Base-by-base conservation (phyloP, 345 rosid genomes). In the Populus deltoides region DNA sequence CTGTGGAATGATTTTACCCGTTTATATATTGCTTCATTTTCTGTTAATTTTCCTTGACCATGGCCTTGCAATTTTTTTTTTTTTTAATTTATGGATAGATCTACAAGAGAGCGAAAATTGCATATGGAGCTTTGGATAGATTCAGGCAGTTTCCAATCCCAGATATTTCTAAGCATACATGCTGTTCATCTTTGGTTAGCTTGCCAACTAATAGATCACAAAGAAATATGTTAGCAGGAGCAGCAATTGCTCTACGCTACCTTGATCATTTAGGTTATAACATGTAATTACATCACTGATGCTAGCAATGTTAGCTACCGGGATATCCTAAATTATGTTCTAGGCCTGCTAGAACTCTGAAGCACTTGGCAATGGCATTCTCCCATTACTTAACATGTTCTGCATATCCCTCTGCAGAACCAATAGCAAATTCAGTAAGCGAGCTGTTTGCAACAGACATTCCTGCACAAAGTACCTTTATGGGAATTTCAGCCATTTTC, bases 371-470 rank as follows among this genome's bases (percentile, higher is more conserved):
- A 24, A 78, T 85, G 22, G 77, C 74, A 24, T 79, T 85, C 70
- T 88, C 89, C 91, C 89, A 89, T 75, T 84, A 87, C 71, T 79
- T 83, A 75, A 92, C 78, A 66, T 93, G 86, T 80, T 86, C 86
- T 1, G 81, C 83, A 70, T 90, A 90, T 70, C 92, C 93, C 38
- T 92, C 92, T 2, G 97, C 90, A 0, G 92, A 92, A 39, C 83
- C 78, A 16, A 83, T 75, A 0, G 97, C 79, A 72, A 95, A 93
- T 79, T 93, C 94, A 13, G 88, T 83, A 12, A 93, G 85, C 49
- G 98, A 91, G 86, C 86, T 91, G 74, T 88, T 81, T 36, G 98
- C 97, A 80, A 91, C 91, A 4, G 96, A 91, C 96, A 95, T 92
- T 62, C 98, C 98, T 24, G 94, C 98, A 88, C 97, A 95, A 33